Conservation (phyloP, 306 rosid genomes). For the Glycine soja region DNA sequence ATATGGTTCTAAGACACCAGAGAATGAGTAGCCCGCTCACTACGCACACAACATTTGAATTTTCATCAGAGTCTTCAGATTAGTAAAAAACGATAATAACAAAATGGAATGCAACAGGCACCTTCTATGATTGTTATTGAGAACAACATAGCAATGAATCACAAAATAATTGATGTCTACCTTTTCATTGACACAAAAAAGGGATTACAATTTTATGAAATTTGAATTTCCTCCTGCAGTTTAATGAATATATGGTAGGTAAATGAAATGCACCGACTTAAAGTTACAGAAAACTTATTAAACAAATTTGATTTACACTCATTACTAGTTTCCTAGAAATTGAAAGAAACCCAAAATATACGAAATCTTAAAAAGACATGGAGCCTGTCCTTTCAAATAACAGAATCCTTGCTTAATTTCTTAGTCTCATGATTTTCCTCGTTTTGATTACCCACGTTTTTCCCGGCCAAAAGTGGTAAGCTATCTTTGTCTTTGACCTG, state of each 20-base stretch:
- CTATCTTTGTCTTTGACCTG: conserved; percentile 80
- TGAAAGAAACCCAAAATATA: conserved; percentile 36
- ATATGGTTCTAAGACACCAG: background rate
- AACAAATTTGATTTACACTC: conserved; percentile 64
- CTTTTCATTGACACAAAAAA: conserved; percentile 12
- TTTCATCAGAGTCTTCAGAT: background rate
- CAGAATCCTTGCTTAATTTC: conserved; percentile 80
- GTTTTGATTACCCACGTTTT: conserved; percentile 65
- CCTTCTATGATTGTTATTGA: background rate
- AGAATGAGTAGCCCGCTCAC: too few species aligned
- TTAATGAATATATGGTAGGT: conserved; percentile 25
- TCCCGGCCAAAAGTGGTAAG: conserved; percentile 67
- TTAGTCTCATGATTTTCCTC: conserved; percentile 75
- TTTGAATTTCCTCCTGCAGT: conserved; percentile 29
- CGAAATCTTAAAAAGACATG: conserved; percentile 15
- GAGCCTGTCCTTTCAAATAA: conserved; percentile 59
- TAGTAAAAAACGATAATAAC: background rate
- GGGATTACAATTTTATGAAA: conserved; percentile 31
- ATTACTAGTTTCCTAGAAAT: conserved; percentile 42
- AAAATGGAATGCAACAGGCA: conserved; percentile 5
- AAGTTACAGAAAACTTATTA: conserved; percentile 42
- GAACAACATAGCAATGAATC: background rate
- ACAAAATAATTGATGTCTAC: conserved; percentile 37
- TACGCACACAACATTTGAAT: background rate
- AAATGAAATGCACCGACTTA: conserved; percentile 37